phyloP scores from a whole-genome alignment of 805 yeast genomes.

The Wickerhamomyces xylosicus region DNA sequence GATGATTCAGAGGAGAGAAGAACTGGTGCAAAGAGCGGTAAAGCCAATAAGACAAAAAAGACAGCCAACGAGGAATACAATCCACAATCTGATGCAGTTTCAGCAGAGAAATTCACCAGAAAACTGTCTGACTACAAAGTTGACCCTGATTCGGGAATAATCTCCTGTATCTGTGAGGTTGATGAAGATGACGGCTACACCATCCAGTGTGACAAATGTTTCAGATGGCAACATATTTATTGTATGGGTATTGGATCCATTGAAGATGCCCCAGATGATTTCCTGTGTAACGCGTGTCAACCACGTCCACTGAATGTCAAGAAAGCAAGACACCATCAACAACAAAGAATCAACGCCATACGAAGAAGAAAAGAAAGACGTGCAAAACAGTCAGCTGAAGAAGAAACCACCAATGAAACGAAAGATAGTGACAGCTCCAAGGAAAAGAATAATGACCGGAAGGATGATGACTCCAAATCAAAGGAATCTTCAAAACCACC shows the following conservation, averaged over 20 bases:
- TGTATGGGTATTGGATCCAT: constrained; percentile 72
- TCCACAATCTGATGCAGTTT: background rate
- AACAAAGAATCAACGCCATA: constrained; percentile 13
- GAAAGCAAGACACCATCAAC: constrained; percentile 32
- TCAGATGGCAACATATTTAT: constrained; percentile 91
- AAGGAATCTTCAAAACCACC: constrained; percentile 10
- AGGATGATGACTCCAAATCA: constrained; percentile 3
- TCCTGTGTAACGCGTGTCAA: constrained; percentile 71
- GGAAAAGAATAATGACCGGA: constrained; percentile 3
- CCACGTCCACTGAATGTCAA: constrained; percentile 35
- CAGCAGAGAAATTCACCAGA: constrained; percentile 3
- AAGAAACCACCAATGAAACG: constrained; percentile 2
- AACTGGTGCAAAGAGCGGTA: constrained; percentile 1
- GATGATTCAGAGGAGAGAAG: background rate
- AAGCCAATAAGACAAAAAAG: constrained; percentile 2
- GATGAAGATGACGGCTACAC: constrained; percentile 91
- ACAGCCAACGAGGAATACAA: constrained; percentile 8
- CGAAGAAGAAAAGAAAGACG: constrained; percentile 10
- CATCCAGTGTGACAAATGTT: constrained; percentile 88
- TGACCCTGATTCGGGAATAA: constrained; percentile 74
- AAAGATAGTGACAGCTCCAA: constrained; percentile 1
- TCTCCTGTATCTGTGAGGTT: constrained; percentile 82
- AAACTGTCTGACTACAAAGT: constrained; percentile 35
- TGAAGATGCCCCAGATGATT: constrained; percentile 74
- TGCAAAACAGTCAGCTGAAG: constrained; percentile 2